Base-by-base conservation (phyloP, 1,284 basidiomycete genomes). In the Moesziomyces aphidis region DNA sequence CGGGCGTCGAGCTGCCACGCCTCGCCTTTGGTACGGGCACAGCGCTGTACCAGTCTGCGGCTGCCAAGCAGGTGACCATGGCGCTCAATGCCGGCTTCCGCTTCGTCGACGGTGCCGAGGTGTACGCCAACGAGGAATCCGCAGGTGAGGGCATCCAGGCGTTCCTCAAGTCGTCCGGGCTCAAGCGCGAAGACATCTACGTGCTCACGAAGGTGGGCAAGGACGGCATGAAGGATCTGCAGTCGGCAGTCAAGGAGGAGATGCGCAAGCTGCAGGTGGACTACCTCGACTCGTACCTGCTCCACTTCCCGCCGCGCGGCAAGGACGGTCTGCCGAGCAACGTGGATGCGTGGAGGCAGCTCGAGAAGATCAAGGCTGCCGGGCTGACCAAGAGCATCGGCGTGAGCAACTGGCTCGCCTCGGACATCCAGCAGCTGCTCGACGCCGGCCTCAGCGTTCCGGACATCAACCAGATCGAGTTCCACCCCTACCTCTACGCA, bases 401-500 rank as follows among this genome's bases (percentile, higher is more conserved):
- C 21, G 76, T 78, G 7, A 66, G 62, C 57, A 78, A 78, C 45
- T 78, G 77, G 77, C 31, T 78, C 19, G 75, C 70, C 4, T 62
- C 60, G 44, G 77, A 79, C 50, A 68, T 79, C 17, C 66, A 79
- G 56, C 62, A 79, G 53, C 43, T 79, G 22, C 44, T 79, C n/a
- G 72, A 73, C 50, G 68, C 70, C 1, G 67, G 74, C 15, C 50
- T 61, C 47, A 78, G 71, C 54, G 53, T 50, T 1, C 74, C 73
- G n/a, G 75, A 79, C 31, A 77, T 79, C 51, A 79, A 79, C 58
- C 76, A 79, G 63, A 78, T 79, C 48, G 77, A 79, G 47, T 76
- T 73, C 44, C 73, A 77, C 28, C 74, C 76, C 4, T 73, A 73
- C 63, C 15, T 50, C 39, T 69, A 66, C 60, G 36, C 65, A 4